Conservation (phyloP, 2,329 filamentous ascomycete species). For the Fusarium palustre region DNA sequence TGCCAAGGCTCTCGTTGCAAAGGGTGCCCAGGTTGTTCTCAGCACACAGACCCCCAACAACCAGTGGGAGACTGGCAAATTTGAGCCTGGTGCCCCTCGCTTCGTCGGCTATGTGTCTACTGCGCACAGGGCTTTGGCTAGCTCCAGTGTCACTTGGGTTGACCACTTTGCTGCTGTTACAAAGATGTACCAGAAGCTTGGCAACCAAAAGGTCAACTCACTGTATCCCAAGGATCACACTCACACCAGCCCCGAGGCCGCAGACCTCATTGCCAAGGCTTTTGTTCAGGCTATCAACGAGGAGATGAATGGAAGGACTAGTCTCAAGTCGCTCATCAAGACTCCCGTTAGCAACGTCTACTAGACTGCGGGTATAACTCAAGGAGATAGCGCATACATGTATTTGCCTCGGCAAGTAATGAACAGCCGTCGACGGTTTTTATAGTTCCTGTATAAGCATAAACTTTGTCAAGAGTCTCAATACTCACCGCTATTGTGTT, state of each 20-base stretch:
- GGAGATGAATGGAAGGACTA: constrained; percentile 48
- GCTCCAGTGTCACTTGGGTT: constrained; percentile 63
- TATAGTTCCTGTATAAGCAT: background rate
- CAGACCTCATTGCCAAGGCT: constrained; percentile 65
- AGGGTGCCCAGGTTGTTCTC: constrained; percentile 71
- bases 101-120: constrained; percentile 68
- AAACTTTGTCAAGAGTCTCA: background rate
- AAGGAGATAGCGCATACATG: background rate
- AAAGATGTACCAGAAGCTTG: constrained; percentile 63
- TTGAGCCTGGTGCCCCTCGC: constrained; percentile 59
- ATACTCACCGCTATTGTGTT: background rate
- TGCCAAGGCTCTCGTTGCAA: constrained; percentile 62
- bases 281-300: constrained; percentile 57
- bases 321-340: constrained; percentile 45
- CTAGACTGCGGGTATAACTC: background rate
- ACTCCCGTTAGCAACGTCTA: constrained; percentile 43
- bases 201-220: constrained; percentile 61
- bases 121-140: constrained; percentile 53
- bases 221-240: constrained; percentile 72
- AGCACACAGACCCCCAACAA: constrained; percentile 68
- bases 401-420: rapidly evolving
- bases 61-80: constrained; percentile 69
- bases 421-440: rapidly evolving
- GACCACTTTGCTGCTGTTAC: constrained; percentile 71
- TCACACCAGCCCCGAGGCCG: constrained; percentile 68